Evolutionary conservation across 2,329 filamentous ascomycete species (phyloP), one percentile per base, ranked within the genome.

Genomic region (Tolypocladium guangdongense): DNA sequence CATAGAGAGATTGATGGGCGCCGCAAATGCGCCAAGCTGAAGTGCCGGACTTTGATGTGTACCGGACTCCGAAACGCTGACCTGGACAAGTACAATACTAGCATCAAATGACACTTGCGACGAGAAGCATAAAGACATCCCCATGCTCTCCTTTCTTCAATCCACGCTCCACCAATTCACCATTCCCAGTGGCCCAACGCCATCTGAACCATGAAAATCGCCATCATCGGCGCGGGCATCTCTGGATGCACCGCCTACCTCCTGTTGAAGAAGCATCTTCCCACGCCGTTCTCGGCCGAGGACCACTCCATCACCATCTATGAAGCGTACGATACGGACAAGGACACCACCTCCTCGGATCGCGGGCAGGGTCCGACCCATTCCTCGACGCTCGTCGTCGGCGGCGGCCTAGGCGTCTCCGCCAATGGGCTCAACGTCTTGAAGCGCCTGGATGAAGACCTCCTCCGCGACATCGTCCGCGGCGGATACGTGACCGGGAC

Each of bases 161-260:
- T 32, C 3, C 18, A 46, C 24, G 27, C 16, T 20, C 27, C 18
- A 32, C 4, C 43, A 32, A 3, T 12, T 46, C 18, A 35, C 12
- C 33, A 35, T 16, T 12, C 16, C 43, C 10, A 20, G 43, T 46
- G 8, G 12, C 4, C 4, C 18, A 11, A n/a, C 16, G 14, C 16
- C 24, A 45, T 16, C 41, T 4, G 22, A n/a, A 58, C 2, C 6
- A 64, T 64, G 62, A 57, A 58, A 50, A 58, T 62, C 22, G 55
- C 51, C 51, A 63, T 64, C 45, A 56, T 64, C 22, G 62, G 62
- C 2, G 62, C 56, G 49, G 62, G 62, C 54, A 59, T 64, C 39
- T 52, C 62, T 4, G 62, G 62, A 36, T 63, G 59, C 43, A 45
- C 60, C 14, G 53, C 50, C 10, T 64, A 63, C n/a, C 57, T 64